phyloP scores from a whole-genome alignment of 2,329 filamentous ascomycete genomes.

The Chrysoporthe cubensis region DNA sequence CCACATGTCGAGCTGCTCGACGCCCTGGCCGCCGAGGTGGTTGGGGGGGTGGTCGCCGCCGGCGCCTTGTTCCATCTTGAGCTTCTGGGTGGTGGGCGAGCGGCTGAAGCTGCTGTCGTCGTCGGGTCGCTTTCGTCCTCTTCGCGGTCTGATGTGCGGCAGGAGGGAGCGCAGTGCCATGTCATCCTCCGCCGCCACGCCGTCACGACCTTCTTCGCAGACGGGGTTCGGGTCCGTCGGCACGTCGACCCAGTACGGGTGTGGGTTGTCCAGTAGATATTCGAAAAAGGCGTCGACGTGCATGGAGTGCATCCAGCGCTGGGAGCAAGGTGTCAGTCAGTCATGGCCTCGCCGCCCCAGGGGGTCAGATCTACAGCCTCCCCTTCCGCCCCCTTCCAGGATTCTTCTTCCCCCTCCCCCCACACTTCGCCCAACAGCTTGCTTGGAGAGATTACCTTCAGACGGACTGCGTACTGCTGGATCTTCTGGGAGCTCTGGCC shows the following conservation, averaged over 20 bases:
- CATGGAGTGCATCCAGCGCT: slow-evolving; percentile 97
- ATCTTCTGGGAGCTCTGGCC: slow-evolving; percentile 92
- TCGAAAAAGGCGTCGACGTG: slow-evolving; percentile 95
- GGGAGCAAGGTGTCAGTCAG: slow-evolving; percentile 16
- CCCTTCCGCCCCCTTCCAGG: background rate
- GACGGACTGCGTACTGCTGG: slow-evolving; percentile 88
- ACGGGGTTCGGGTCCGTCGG: slow-evolving; percentile 67
- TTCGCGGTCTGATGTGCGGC: slow-evolving; percentile 71
- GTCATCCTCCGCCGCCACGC: slow-evolving; percentile 84
- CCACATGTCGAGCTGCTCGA: slow-evolving; percentile 54
- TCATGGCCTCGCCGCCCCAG: background rate
- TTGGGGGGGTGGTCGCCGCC: slow-evolving; percentile 42
- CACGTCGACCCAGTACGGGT: slow-evolving; percentile 79
- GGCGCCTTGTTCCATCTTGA: slow-evolving; percentile 47
- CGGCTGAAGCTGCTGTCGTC: slow-evolving; percentile 55
- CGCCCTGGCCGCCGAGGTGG: slow-evolving; percentile 41
- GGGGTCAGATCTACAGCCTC: background rate
- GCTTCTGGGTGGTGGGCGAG: slow-evolving; percentile 61
- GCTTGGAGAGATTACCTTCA: slow-evolving; percentile 69
- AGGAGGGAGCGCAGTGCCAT: slow-evolving; percentile 83
- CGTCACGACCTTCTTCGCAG: slow-evolving; percentile 71
- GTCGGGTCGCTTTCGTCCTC: slow-evolving; percentile 66
- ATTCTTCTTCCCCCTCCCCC: background rate
- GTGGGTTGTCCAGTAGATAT: slow-evolving; percentile 77
- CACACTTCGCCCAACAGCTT: background rate